Conservation (phyloP, 768 basidiomycete genomes). For the Suillus subalutaceus region DNA sequence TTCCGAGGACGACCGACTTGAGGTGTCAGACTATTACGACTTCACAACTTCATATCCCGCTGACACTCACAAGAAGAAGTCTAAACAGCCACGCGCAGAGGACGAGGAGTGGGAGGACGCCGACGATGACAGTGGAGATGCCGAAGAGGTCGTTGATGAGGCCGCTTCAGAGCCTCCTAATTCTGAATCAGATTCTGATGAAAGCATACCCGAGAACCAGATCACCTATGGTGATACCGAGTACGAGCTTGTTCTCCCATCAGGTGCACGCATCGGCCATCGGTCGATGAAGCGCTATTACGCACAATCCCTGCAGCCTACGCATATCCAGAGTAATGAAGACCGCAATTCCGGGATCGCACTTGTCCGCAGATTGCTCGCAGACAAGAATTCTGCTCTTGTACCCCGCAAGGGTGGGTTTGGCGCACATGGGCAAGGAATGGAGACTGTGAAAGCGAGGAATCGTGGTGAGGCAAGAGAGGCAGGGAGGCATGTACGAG, state of each 20-base stretch:
- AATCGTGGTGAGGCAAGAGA: conserved; percentile 96
- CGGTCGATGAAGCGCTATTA: conserved; percentile 86
- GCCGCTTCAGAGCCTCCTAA: conserved; percentile 46
- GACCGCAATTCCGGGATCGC: conserved; percentile 76
- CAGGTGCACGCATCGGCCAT: conserved; percentile 91
- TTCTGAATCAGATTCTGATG: conserved; percentile 37
- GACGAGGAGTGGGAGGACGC: conserved; percentile 42
- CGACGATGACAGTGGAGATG: conserved; percentile 27
- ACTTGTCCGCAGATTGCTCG: conserved; percentile 74
- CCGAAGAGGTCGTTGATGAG: conserved; percentile 33
- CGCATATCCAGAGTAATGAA: conserved; percentile 45
- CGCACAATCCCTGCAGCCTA: conserved; percentile 70
- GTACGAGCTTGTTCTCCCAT: conserved; percentile 90
- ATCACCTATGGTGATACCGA: conserved; percentile 79
- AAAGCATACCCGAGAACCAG: conserved; percentile 50
- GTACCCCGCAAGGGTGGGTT: conserved; percentile 85
- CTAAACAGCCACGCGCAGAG: conserved; percentile 33
- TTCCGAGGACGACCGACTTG: conserved; percentile 74
- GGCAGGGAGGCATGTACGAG: conserved; percentile 83
- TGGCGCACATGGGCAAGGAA: conserved; percentile 83
- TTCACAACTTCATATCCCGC: conserved; percentile 81
- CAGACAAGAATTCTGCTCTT: conserved; percentile 82
- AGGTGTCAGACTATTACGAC: conserved; percentile 92
- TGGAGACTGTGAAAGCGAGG: conserved; percentile 83
- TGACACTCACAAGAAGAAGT: conserved; percentile 31